Evolutionary conservation across 2,329 filamentous ascomycete genomes (phyloP), one percentile per base, ranked within the genome.

Genomic region (Diaporthe longicolla): DNA sequence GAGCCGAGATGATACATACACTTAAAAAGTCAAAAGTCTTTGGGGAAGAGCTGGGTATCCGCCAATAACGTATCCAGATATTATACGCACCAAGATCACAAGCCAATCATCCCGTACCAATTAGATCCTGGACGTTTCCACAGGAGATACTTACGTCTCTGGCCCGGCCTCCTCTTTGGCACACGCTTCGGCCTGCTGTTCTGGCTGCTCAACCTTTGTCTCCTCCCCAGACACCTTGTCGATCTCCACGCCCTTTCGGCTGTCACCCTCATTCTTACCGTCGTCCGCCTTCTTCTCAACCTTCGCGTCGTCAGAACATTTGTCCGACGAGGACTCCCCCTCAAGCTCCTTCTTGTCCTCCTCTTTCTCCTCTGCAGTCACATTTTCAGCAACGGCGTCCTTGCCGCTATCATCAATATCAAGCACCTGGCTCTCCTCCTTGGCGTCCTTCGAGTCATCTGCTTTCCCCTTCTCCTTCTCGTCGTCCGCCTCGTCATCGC

Each of bases 401-500:
- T 80, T 80, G 4, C 79, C 80, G 68, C 80, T 81, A 69, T 82
- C 80, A 69, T 82, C 81, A 32, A 82, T 74, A 76, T 82, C 81
- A 63, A 82, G 66, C 40, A 80, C 78, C 71, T 79, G 73, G 5
- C 71, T 72, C 74, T 50, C 57, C 26, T 76, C 59, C 70, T 78
- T 77, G 10, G 52, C 68, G 13, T 76, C 73, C 54, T 73, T 74
- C 43, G 57, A 68, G 40, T 72, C 37, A 13, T 66, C 52, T 21
- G 69, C 58, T 15, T 74, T 70, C 29, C 70, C 52, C 26, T 43
- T 66, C 40, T 71, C 73, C 3, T 59, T 72, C 32, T 74, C 71
- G 45, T 80, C 81, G 82, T 85, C 84, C 43, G 87, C 83, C 71
- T 86, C 77, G 13, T 78, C 76, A 17, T 76, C 76, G 32, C 68